Evolutionary conservation across 176 grass and related monocot genomes (phyloP).

Genomic region (Rhynchospora breviuscula): DNA sequence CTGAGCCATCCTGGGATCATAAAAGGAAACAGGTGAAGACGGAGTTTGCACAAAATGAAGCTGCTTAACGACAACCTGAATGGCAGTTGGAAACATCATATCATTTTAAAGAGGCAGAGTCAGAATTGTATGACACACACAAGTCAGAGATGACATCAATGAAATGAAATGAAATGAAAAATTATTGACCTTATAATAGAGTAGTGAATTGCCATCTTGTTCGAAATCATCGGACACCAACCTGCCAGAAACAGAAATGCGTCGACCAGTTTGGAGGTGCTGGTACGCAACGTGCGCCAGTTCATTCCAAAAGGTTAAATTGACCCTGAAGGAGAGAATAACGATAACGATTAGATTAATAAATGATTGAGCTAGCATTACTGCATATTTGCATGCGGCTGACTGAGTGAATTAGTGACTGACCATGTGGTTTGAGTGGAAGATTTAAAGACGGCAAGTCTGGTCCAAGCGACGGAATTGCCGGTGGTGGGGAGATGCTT

Average conservation of each 20-base stretch:
- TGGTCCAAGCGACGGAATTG: conserved; percentile 57
- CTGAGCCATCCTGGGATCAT: conserved; percentile 40
- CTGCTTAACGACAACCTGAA: conserved; percentile 74
- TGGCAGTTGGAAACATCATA: conserved; percentile 4
- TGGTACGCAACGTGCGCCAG: conserved; percentile 61
- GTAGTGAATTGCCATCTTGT: conserved; percentile 48
- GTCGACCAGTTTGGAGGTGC: conserved; percentile 63
- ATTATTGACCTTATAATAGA: conserved; percentile 74
- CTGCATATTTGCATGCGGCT: too few species aligned
- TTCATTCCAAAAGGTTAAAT: conserved; percentile 85
- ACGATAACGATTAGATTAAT: too few species aligned
- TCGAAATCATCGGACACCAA: conserved; percentile 70
- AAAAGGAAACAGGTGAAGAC: conserved; percentile 49
- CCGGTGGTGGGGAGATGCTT: conserved; percentile 62
- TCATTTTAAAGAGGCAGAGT: neutral
- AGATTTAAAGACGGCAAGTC: conserved; percentile 72
- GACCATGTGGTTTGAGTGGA: conserved; percentile 73
- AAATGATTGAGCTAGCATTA: too few species aligned
- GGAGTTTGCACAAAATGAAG: conserved; percentile 67
- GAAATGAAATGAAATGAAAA: too few species aligned
- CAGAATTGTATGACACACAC: neutral
- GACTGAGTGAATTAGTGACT: neutral
- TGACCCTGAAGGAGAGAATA: conserved; percentile 46
- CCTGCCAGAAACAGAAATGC: conserved; percentile 77
- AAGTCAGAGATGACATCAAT: neutral